These are phyloP conservation scores for Anthracocystis walkeri DNA, from an alignment of 1,284 basidiomycete genomes.

Conservation along the genomic window DNA sequence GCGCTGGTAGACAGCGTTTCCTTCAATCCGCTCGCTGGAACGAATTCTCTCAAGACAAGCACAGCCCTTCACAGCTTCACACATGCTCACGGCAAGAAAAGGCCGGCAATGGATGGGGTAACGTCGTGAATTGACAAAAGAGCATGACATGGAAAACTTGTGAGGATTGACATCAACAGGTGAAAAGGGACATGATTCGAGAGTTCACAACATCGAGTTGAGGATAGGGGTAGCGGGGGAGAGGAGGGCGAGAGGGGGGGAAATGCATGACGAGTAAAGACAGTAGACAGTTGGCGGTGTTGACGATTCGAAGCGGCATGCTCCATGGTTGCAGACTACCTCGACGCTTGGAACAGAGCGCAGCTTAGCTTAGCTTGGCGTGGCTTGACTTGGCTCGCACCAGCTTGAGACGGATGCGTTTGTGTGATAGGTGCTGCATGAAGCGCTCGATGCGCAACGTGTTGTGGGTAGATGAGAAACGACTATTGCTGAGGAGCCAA, in stretches of 20 bases:
- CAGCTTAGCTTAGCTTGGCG: not conserved
- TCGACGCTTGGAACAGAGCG: not conserved
- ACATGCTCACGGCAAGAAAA: too few species aligned
- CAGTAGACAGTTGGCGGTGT: conserved; percentile 44
- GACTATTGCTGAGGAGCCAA: conserved; percentile 9
- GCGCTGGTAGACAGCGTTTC: too few species aligned
- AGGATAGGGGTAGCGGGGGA: not conserved
- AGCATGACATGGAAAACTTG: not conserved
- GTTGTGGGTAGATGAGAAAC: not conserved
- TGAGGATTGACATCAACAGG: conserved; percentile 1
- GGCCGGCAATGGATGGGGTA: too few species aligned
- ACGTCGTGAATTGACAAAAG: not conserved
- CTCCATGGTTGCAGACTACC: not conserved
- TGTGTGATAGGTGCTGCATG: not conserved
- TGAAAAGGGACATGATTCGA: not conserved
- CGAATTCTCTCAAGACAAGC: too few species aligned
- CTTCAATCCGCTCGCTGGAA: too few species aligned
- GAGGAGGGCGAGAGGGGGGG: not conserved
- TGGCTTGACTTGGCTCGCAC: conserved; percentile 3
- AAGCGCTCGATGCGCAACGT: conserved; percentile 2
- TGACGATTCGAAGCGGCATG: conserved; percentile 1
- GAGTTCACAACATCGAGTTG: conserved; percentile 8
- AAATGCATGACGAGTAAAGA: conserved; percentile 45
- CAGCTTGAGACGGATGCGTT: not conserved
- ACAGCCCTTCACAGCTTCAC: too few species aligned